Base-by-base conservation (phyloP, 2,329 filamentous ascomycete species). In the Phaeosphaeriaceae sp. region DNA sequence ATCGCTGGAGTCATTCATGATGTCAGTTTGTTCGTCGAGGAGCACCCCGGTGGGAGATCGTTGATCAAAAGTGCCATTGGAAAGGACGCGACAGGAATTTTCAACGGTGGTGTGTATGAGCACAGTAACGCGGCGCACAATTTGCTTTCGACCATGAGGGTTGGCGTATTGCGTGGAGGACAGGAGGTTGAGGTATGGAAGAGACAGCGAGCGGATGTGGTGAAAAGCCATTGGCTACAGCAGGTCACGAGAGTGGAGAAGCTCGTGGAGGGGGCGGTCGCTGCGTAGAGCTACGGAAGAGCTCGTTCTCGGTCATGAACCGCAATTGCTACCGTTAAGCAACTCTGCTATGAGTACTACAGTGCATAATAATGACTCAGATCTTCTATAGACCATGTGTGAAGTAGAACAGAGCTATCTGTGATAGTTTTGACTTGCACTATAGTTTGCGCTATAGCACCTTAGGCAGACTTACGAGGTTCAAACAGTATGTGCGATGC, bases 201-300 rank as follows among this genome's bases (percentile, higher is more conserved):
- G 25, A 22, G 46, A 10, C 53, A 51, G 48, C 19, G 53, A 42
- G 42, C 40, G 46, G 40, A 42, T 10, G 24, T 41, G 19, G 44
- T 33, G 65, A 67, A 53, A 9, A 60, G 63, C 33, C 53, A 53
- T 88, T 90, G 74, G 88, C 96, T 66, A 85, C 83, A 87, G 65
- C 93, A 96, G 81, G 86, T 91, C 57, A 96, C 93, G 62, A 91
- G 91, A 78, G 86, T 94, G 48, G 81, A 86, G 17, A 86, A 90
- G 76, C 91, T 92, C 25, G 86, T 90, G 54, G 87, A 89, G 60
- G 92, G 88, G 65, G 93, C 93, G 58, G 90, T 91, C 78, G 91
- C 92, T 62, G 92, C 92, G 69, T 93, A 76, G 67, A 45, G n/a
- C n/a, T n/a, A n/a, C n/a, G n/a, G n/a, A n/a, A n/a, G n/a, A n/a